Evolutionary conservation across 495 filamentous ascomycete genomes (phyloP).

Genomic region (Thermothielavioides terrestris): DNA sequence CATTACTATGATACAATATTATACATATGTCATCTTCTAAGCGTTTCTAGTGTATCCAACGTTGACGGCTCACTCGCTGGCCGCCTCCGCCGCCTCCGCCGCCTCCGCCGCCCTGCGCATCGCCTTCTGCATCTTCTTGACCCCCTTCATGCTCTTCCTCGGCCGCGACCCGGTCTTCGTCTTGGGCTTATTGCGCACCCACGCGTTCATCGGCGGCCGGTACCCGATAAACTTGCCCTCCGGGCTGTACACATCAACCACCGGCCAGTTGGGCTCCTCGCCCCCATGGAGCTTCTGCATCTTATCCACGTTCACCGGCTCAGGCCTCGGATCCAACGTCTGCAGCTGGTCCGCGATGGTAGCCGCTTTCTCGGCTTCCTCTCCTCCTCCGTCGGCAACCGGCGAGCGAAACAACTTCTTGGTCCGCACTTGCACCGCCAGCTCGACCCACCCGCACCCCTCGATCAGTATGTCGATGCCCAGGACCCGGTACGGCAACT

Average conservation of each 20-base stretch:
- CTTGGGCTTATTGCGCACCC: slow-evolving; percentile 40
- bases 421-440: slow-evolving; percentile 69
- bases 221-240: slow-evolving; percentile 65
- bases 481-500: slow-evolving; percentile 69
- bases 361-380: not conserved
- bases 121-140: slow-evolving; percentile 44
- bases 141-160: slow-evolving; percentile 52
- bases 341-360: not conserved
- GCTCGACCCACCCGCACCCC: slow-evolving; percentile 86
- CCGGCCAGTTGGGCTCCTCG: slow-evolving; percentile 45
- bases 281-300: slow-evolving; percentile 23
- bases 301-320: slow-evolving; percentile 9
- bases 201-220: slow-evolving; percentile 67
- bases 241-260: slow-evolving; percentile 78
- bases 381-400: not conserved
- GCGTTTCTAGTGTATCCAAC: too few species aligned
- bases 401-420: slow-evolving; percentile 31
- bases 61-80: not conserved
- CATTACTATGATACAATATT: not conserved
- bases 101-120: slow-evolving; percentile 10
- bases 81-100: too few species aligned
- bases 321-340: slow-evolving; percentile 9
- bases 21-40: too few species aligned
- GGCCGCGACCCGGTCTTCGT: slow-evolving; percentile 28
- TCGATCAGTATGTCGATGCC: slow-evolving; percentile 81